Evolutionary conservation across 345 rosid genomes (phyloP).

Genomic region (Lenwebbia sp.): DNA sequence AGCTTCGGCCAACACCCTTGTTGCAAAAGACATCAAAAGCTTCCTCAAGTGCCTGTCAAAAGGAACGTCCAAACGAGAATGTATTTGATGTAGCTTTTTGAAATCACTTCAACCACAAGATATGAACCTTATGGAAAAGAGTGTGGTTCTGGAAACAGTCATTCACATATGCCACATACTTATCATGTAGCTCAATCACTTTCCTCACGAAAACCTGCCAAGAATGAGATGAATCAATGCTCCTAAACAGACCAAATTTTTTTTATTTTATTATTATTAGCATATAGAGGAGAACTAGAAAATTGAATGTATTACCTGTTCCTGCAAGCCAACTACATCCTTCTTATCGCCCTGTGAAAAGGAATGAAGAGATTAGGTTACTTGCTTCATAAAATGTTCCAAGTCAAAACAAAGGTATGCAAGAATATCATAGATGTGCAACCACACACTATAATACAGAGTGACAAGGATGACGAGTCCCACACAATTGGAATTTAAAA

Average conservation of each 20-base stretch:
- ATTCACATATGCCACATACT: conserved; percentile 60
- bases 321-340: too few species aligned
- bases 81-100: too few species aligned
- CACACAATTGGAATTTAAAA: background rate
- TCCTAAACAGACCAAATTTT: background rate
- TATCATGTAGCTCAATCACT: conserved; percentile 77
- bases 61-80: too few species aligned
- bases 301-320: conserved; percentile 44
- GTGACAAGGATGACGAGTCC: background rate
- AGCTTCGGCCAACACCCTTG: conserved; percentile 45
- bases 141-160: conserved; percentile 73
- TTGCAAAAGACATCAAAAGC: conserved; percentile 61
- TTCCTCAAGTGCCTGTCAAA: conserved; percentile 70
- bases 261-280: too few species aligned
- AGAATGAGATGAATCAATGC: conserved; percentile 3
- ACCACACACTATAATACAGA: background rate
- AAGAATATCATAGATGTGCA: background rate
- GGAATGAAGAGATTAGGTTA: background rate
- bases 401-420: background rate
- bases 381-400: background rate
- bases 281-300: background rate
- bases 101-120: too few species aligned
- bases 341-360: conserved; percentile 46
- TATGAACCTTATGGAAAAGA: conserved; percentile 77
- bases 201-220: conserved; percentile 72